phyloP scores from a whole-genome alignment of 441 rosid genomes.

The Syzygium syzygioides region DNA sequence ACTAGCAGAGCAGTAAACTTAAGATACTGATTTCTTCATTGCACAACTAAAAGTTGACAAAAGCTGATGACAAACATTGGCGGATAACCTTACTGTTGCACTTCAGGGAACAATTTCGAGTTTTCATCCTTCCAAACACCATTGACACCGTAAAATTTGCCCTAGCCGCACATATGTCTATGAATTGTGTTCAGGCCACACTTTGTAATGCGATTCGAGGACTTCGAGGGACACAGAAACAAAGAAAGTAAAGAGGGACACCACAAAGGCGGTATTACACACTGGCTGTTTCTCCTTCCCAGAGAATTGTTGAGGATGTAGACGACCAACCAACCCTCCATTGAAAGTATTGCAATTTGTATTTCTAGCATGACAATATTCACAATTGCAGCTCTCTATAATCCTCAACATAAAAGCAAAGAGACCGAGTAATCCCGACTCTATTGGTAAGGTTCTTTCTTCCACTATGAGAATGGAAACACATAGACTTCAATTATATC shows the following conservation, averaged over 20 bases:
- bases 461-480: not conserved
- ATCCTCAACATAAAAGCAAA: not conserved
- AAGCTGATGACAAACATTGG: not conserved
- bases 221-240: not conserved
- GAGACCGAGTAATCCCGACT: not conserved
- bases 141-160: not conserved
- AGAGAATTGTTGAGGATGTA: not conserved
- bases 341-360: not conserved
- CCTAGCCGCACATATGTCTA: not conserved
- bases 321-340: not conserved
- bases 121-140: not conserved
- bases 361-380: not conserved
- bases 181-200: not conserved
- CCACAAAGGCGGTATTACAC: not conserved
- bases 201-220: not conserved
- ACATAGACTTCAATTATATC: not conserved
- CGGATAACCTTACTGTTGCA: not conserved
- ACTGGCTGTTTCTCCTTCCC: not conserved
- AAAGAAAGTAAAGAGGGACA: not conserved
- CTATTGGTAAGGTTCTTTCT: not conserved
- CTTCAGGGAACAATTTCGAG: not conserved
- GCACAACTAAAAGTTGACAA: not conserved
- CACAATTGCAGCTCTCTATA: not conserved
- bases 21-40: rapidly evolving
- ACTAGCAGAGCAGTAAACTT: not conserved